phyloP scores from a whole-genome alignment of 768 basidiomycete genomes.

The Lactarius vividus region DNA sequence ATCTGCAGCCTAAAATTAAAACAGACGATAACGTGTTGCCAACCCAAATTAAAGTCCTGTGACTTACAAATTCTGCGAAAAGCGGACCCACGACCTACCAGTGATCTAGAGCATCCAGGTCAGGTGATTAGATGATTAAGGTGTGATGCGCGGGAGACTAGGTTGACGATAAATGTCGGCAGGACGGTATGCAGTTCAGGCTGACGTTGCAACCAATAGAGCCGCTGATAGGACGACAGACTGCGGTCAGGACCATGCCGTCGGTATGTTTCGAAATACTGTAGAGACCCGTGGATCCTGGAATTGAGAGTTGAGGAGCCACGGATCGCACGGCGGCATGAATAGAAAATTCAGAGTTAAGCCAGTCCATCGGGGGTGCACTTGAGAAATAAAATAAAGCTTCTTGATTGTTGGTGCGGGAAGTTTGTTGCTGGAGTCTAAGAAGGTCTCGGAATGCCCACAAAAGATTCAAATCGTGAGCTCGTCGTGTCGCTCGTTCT shows the following conservation, averaged over 20 bases:
- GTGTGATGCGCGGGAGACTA: background rate
- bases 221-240: background rate
- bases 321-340: background rate
- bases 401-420: background rate
- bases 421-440: background rate
- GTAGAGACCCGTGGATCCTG: background rate
- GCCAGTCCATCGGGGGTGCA: background rate
- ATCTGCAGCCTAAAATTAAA: background rate
- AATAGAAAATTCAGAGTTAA: background rate
- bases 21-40: background rate
- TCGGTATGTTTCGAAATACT: background rate
- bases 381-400: background rate
- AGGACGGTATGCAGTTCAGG: background rate
- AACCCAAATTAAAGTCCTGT: background rate
- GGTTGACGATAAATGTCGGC: background rate
- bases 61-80: background rate
- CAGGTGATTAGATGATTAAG: background rate
- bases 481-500: background rate
- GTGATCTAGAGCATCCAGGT: background rate
- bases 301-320: background rate
- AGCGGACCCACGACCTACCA: background rate
- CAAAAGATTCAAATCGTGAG: background rate
- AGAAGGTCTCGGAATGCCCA: background rate
- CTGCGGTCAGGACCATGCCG: background rate
- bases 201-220: background rate